Evolutionary conservation across 352 stramenopile species (phyloP).

Genomic region (Pythium sukuiense): DNA sequence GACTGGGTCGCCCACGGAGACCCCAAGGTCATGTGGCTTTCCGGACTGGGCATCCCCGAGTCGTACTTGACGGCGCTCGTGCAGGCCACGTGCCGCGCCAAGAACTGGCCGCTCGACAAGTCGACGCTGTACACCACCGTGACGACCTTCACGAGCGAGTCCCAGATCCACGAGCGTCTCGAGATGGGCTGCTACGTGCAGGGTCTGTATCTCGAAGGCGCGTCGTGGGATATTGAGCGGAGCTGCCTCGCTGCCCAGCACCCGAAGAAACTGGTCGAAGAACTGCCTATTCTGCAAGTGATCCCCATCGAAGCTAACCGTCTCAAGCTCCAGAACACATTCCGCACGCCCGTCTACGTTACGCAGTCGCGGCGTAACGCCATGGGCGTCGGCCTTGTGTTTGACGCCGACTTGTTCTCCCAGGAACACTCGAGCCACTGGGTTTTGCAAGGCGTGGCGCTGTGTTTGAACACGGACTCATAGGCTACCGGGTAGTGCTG

Average conservation of each 20-base stretch:
- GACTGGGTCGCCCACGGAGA: slow-evolving; percentile 90
- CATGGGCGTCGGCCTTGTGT: slow-evolving; percentile 95
- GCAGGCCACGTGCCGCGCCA: slow-evolving; percentile 91
- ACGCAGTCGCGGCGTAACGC: slow-evolving; percentile 93
- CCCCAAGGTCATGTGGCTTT: slow-evolving; percentile 93
- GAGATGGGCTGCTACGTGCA: slow-evolving; percentile 92
- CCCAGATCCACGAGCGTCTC: slow-evolving; percentile 60
- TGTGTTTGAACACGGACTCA: slow-evolving; percentile 92
- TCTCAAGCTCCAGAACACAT: slow-evolving; percentile 94
- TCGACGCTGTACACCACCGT: slow-evolving; percentile 93
- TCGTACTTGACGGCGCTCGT: slow-evolving; percentile 95
- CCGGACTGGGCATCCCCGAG: slow-evolving; percentile 93
- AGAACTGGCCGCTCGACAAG: slow-evolving; percentile 96
- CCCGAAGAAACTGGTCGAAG: slow-evolving; percentile 94
- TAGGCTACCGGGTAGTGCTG: slow-evolving; percentile 27
- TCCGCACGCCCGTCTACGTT: slow-evolving; percentile 95
- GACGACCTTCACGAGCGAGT: slow-evolving; percentile 72
- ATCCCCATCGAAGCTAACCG: slow-evolving; percentile 95
- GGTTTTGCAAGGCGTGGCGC: slow-evolving; percentile 93
- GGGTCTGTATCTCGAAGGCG: slow-evolving; percentile 93
- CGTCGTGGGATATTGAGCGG: slow-evolving; percentile 88
- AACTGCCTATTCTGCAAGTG: slow-evolving; percentile 94
- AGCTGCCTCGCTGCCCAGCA: slow-evolving; percentile 82
- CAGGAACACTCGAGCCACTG: slow-evolving; percentile 92
- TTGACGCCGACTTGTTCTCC: slow-evolving; percentile 92